Evolutionary conservation across 2,329 filamentous ascomycete genomes (phyloP).

Genomic region (Microdochium trichocladiopsis): DNA sequence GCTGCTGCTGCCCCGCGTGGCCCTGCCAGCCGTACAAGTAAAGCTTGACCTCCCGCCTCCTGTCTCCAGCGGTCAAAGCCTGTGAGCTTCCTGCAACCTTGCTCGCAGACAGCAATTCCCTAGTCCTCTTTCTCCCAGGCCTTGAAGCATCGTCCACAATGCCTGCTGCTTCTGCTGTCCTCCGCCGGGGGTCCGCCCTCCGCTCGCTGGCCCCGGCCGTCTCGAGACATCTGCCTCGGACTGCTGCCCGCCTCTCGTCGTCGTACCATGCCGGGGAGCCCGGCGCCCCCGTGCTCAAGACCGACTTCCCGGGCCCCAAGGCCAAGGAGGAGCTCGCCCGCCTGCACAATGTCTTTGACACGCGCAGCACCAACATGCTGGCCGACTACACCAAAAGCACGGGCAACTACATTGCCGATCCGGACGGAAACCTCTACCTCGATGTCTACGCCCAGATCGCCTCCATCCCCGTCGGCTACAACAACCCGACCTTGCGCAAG

Average conservation of each 20-base stretch:
- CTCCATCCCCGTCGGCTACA: constrained; percentile 88
- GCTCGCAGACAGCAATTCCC: neutral
- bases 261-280: constrained; percentile 36
- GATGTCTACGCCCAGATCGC: constrained; percentile 80
- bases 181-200: neutral
- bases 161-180: neutral
- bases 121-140: neutral
- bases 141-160: neutral
- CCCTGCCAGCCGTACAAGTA: neutral
- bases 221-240: constrained; percentile 7
- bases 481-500: constrained; percentile 69
- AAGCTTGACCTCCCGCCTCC: neutral
- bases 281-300: constrained; percentile 43
- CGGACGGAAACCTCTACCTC: constrained; percentile 5
- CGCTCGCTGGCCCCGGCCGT: constrained; percentile 6
- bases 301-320: constrained; percentile 68
- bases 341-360: constrained; percentile 76
- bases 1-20: neutral
- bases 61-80: too few relatives aligned
- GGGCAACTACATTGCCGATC: neutral
- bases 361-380: constrained; percentile 77
- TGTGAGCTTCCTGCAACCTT: neutral
- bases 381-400: constrained; percentile 48
- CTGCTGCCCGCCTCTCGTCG: constrained; percentile 18
- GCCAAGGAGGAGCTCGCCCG: constrained; percentile 62